These are phyloP conservation scores for Cucumis cinereus DNA, from an alignment of 306 rosid genomes.

Conservation along the genomic window DNA sequence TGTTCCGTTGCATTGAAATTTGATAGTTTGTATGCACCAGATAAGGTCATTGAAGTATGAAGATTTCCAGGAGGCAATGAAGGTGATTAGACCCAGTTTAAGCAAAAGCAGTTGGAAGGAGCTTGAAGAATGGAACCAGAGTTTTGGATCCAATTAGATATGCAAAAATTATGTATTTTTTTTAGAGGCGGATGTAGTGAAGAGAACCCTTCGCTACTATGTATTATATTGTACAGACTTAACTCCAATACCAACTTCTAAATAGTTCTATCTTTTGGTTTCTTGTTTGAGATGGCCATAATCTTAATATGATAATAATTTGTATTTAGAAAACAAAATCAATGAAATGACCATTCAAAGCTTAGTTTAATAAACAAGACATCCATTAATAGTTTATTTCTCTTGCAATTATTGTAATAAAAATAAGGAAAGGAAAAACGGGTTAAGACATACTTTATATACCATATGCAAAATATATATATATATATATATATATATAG, in stretches of 20 bases:
- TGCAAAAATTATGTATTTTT: neutral
- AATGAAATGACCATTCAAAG: neutral
- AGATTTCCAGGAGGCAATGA: slow-evolving; percentile 76
- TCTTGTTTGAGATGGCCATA: neutral
- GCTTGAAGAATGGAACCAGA: slow-evolving; percentile 78
- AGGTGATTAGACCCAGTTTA: slow-evolving; percentile 76
- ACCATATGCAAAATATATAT: too few relatives aligned
- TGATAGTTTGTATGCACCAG: neutral
- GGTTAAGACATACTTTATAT: too few relatives aligned
- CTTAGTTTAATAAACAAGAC: too few relatives aligned
- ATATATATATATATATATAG: too few relatives aligned
- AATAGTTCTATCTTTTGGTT: neutral
- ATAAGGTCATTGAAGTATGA: slow-evolving; percentile 21
- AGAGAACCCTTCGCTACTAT: neutral
- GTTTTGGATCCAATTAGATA: slow-evolving; percentile 74
- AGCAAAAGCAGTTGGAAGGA: slow-evolving; percentile 92
- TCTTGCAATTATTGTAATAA: too few relatives aligned
- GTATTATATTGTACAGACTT: neutral
- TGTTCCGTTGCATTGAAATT: neutral
- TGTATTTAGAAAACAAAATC: neutral
- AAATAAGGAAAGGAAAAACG: too few relatives aligned
- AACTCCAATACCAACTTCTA: neutral
- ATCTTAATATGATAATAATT: neutral
- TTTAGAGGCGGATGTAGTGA: neutral
- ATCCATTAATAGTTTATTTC: too few relatives aligned